A percentile compares a stretch with the other conserved stretches of the same genome.
Conservation (phyloP, 2,329 filamentous ascomycete species). For the Hypoxylon sp. region DNA sequence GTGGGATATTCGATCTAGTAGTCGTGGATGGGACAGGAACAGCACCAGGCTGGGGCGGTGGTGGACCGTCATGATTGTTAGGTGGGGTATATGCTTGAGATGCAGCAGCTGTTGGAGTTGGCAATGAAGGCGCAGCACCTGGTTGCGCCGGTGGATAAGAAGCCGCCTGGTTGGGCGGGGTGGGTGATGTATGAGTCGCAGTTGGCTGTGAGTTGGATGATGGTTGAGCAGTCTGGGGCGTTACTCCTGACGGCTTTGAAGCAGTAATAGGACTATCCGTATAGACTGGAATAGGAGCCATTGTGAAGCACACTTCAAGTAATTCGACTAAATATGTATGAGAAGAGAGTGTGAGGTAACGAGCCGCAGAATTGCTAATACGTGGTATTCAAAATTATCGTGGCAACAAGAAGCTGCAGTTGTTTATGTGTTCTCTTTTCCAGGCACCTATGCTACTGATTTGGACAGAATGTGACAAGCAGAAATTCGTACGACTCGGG, state of each 20-base stretch:
- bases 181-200: slow-evolving; percentile 51
- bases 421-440: slow-evolving; percentile 19
- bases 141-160: slow-evolving; percentile 62
- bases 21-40: slow-evolving; percentile 61
- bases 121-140: slow-evolving; percentile 62
- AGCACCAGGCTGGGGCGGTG: slow-evolving; percentile 71
- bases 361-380: neutral
- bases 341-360: neutral
- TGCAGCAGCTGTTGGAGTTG: slow-evolving; percentile 62
- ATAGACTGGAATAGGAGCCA: slow-evolving; percentile 74
- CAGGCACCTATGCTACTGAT: slow-evolving; percentile 27
- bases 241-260: slow-evolving; percentile 63
- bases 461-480: slow-evolving; percentile 3
- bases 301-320: slow-evolving; percentile 52
- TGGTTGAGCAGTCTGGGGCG: slow-evolving; percentile 51
- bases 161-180: slow-evolving; percentile 48
- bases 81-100: slow-evolving; percentile 55
- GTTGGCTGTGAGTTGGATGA: slow-evolving; percentile 51
- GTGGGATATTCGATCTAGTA: slow-evolving; percentile 58
- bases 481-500: slow-evolving; percentile 9
- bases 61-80: slow-evolving; percentile 59
- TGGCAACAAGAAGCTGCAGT: slow-evolving; percentile 6
- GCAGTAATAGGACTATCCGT: slow-evolving; percentile 70
- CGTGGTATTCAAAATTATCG: neutral
- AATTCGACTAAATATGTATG: neutral